These are phyloP conservation scores for Suaeda aralocaspica DNA, from an alignment of 148 eudicot species.

Conservation along the genomic window DNA sequence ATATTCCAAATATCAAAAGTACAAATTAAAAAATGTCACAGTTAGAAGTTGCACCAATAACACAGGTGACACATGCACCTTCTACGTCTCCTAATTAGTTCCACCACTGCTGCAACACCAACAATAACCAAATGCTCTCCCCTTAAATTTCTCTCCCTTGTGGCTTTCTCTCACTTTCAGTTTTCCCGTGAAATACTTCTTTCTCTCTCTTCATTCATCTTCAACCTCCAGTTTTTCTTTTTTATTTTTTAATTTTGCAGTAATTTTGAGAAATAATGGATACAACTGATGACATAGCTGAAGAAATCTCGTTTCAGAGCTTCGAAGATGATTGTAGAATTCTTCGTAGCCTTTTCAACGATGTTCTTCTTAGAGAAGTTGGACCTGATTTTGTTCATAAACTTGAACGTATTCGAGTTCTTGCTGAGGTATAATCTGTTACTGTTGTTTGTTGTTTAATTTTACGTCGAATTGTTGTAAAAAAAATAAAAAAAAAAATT, in stretches of 20 bases:
- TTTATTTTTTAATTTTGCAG: not conserved
- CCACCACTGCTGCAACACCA: too few species aligned
- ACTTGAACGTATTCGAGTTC: slow-evolving; percentile 49
- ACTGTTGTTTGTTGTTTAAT: too few species aligned
- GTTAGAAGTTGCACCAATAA: not conserved
- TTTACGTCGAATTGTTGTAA: too few species aligned
- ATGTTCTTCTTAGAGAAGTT: slow-evolving; percentile 65
- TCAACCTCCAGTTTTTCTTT: not conserved
- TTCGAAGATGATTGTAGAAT: slow-evolving; percentile 76
- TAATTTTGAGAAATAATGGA: slow-evolving; percentile 38
- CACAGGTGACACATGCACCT: slow-evolving; percentile 8
- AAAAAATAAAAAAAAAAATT: too few species aligned
- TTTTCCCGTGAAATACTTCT: not conserved
- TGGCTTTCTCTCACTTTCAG: too few species aligned
- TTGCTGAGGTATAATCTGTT: slow-evolving; percentile 51
- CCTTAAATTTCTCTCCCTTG: slow-evolving; percentile 10
- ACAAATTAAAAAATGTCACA: not conserved
- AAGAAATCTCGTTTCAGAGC: slow-evolving; percentile 81
- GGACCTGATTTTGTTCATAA: slow-evolving; percentile 55
- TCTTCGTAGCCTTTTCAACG: slow-evolving; percentile 70
- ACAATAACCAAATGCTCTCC: not conserved
- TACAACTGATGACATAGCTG: slow-evolving; percentile 81
- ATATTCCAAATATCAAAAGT: too few species aligned
- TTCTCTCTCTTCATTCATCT: not conserved
- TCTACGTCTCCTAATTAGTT: not conserved